Base-by-base conservation (phyloP, 1,139 yeast species). In the Saccharomyces hybrid region DNA sequence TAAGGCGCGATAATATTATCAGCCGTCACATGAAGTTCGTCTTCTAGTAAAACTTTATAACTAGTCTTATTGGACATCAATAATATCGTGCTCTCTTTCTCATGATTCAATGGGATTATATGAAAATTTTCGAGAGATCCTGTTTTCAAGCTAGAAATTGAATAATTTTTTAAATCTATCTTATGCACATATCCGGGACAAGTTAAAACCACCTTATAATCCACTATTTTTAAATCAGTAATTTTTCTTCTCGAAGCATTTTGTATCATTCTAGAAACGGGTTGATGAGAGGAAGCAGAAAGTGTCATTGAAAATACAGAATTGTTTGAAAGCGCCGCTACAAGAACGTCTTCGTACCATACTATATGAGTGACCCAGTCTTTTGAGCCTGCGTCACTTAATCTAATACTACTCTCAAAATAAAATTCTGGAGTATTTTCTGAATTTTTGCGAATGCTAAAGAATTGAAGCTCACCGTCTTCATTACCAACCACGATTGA, bases 401-500 rank as follows among this genome's bases (percentile, higher is more conserved):
- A 38, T 20, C 9, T 14, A 4, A 48, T n/a, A 13, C 29, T 32
- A 20, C 26, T 13, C 6, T 27, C 29, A 25, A 44, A 38, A 5
- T 23, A 11, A 13, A 51, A 23, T 23, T 20, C 44, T 38, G 44
- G 26, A 8, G 6, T 26, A 13, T 9, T 41, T 23, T 49, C 28
- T 9, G 38, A 41, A 7, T 53, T 51, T 14, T 54, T 25, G 48
- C 61, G 67, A 3, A 64, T 34, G 11, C 60, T 49, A 3, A 38
- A 38, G 20, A 38, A 38, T 20, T 38, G 44, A 38, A 68, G 49
- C 34, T 64, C 64, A 16, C 62, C 59, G 4, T 51, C 48, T 53
- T 67, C 71, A 47, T 66, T 67, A 4, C 71, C 71, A 1, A 62
- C 63, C 4, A 58, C 60, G 2, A 68, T 53, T 14, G 42, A 47